Base-by-base conservation (phyloP, 805 yeast genomes). In the Ogataea neopini region DNA sequence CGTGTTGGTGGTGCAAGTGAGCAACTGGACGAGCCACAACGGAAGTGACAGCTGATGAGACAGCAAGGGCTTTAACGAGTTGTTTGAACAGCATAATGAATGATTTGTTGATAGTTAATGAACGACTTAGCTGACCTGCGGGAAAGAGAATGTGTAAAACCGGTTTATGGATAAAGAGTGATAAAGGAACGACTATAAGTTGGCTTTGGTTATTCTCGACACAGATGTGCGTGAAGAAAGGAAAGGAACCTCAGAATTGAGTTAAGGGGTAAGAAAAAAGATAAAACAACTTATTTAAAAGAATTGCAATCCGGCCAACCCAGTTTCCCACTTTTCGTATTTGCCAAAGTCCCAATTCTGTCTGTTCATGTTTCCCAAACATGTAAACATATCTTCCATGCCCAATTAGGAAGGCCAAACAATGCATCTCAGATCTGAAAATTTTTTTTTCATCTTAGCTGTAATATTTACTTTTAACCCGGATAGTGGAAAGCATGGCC, bases 1-100 rank as follows among this genome's bases (percentile, higher is more conserved):
- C 80, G 63, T 80, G 81, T 53, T 68, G 67, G 62, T 77, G 77
- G 68, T 85, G 89, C 54, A 73, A 77, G 57, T 79, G 85, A 48
- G 72, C 75, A 45, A 79, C 70, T 49, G 89, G 88, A 45, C 77
- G 80, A 52, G 88, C 85, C 34, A 75, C 50, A 43, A 76, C 74
- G 44, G 78, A 64, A 57, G 77, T 76, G 50, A 75, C 66, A 45
- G 81, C 61, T 44, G 80, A 61, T 45, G 83, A 79, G 40, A 73
- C 66, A 49, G 71, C 62, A 47, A 74, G 49, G 45, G 77, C 67
- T 57, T 71, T 73, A 59, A 79, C 60, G 62, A 81, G 54, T 47
- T 48, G 50, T 30, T 54, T 59, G 49, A 66, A 58, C 49, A 59
- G 59, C 69, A 62, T 48, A 46, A 47, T 15, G 52, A 43, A 15